A percentile compares a stretch with the other conserved stretches of the same genome.
These are phyloP conservation scores for Flaveria ramosissima DNA, from an alignment of 129 eudicot species.

Conservation along the genomic window DNA sequence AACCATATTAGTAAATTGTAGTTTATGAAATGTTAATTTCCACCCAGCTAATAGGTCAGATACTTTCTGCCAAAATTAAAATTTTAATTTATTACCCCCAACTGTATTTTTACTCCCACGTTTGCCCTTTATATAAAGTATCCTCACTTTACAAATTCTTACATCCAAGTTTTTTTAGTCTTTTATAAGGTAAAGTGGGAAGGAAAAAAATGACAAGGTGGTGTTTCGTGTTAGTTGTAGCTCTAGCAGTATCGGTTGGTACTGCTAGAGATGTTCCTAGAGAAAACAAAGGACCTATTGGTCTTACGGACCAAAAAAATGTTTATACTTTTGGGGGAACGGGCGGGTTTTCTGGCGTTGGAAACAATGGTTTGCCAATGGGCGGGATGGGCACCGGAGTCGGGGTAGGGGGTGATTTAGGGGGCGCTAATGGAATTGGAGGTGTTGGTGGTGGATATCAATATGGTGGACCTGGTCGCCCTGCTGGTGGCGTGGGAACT, in stretches of 20 bases:
- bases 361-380: constrained; percentile 42
- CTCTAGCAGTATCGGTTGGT: constrained; percentile 33
- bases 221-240: constrained; percentile 31
- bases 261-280: constrained; percentile 42
- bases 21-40: constrained; percentile 6
- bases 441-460: constrained; percentile 46
- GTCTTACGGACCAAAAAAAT: constrained; percentile 39
- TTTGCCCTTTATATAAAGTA: constrained; percentile 27
- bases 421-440: constrained; percentile 39
- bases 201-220: constrained; percentile 37
- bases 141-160: constrained; percentile 14
- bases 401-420: constrained; percentile 43
- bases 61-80: constrained; percentile 29
- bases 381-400: constrained; percentile 50
- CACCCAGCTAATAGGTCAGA: constrained; percentile 17
- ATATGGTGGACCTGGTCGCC: constrained; percentile 44
- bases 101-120: constrained; percentile 24
- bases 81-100: constrained; percentile 35
- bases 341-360: constrained; percentile 43
- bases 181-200: background rate
- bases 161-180: background rate
- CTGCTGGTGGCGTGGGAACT: constrained; percentile 42
- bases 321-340: constrained; percentile 43
- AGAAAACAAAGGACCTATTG: constrained; percentile 14
- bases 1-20: background rate